Percentiles rank a stretch among this genome's conserved stretches.
These are phyloP conservation scores for Geosmithia putterillii DNA, from an alignment of 2,329 filamentous ascomycete genomes.

Conservation along the genomic window DNA sequence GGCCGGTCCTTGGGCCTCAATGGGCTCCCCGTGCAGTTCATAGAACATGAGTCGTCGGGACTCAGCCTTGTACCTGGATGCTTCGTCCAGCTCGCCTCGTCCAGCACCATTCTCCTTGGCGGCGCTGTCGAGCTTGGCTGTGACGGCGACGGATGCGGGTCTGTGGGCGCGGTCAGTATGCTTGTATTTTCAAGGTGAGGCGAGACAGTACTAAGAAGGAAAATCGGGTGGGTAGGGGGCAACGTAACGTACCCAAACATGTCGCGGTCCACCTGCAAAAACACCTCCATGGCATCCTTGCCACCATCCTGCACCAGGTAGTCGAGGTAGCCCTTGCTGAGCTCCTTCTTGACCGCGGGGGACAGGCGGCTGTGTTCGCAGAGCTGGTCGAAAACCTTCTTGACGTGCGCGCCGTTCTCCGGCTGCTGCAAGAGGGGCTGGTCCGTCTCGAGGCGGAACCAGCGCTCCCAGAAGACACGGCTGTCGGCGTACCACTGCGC, in stretches of 20 bases:
- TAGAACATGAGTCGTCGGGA: slow-evolving; percentile 38
- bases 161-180: slow-evolving; percentile 14
- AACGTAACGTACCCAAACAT: slow-evolving; percentile 66
- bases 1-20: not conserved
- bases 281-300: slow-evolving; percentile 76
- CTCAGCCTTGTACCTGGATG: slow-evolving; percentile 37
- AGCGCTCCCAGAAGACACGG: slow-evolving; percentile 79
- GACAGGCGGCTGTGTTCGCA: slow-evolving; percentile 61
- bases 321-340: slow-evolving; percentile 67
- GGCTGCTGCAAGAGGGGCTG: slow-evolving; percentile 54
- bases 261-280: slow-evolving; percentile 70
- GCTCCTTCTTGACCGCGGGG: slow-evolving; percentile 54
- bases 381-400: slow-evolving; percentile 67
- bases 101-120: slow-evolving; percentile 33
- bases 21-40: slow-evolving; percentile 26
- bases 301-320: slow-evolving; percentile 76
- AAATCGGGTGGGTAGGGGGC: not conserved
- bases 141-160: slow-evolving; percentile 30
- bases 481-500: slow-evolving; percentile 77
- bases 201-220: too few relatives aligned
- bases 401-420: slow-evolving; percentile 62
- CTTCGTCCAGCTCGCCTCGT: slow-evolving; percentile 35
- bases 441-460: slow-evolving; percentile 77
- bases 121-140: slow-evolving; percentile 18
- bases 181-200: not conserved